A percentile compares a stretch with the other conserved stretches of the same genome.
Conservation (phyloP, 495 filamentous ascomycete genomes). For the Astrocystis sublimbata region DNA sequence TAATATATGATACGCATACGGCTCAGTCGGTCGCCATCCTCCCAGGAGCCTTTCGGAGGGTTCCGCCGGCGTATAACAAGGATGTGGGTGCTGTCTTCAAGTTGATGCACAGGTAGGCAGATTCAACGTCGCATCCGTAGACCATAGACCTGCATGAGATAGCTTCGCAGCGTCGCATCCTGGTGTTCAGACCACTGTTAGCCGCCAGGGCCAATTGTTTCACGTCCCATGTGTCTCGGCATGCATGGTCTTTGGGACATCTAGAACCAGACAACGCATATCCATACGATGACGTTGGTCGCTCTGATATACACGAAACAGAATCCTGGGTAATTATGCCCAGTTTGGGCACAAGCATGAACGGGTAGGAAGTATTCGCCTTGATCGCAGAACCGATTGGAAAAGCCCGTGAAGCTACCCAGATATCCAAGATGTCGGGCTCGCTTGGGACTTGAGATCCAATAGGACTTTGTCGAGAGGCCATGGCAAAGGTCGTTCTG, state of each 20-base stretch:
- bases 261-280: constrained; percentile 2
- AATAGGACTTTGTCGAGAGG: not conserved
- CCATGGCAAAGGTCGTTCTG: not conserved
- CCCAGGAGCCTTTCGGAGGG: not conserved
- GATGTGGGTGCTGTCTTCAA: not conserved
- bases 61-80: not conserved
- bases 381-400: not conserved
- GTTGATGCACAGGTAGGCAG: not conserved
- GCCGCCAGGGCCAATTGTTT: not conserved
- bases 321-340: not conserved
- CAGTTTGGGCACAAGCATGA: not conserved
- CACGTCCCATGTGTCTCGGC: not conserved
- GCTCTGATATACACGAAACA: not conserved
- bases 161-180: not conserved
- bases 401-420: too few species aligned
- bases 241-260: not conserved
- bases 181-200: not conserved
- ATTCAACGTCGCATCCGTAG: not conserved
- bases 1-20: too few species aligned
- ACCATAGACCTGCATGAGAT: not conserved
- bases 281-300: not conserved
- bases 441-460: not conserved
- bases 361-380: not conserved
- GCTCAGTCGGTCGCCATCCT: not conserved
- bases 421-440: not conserved